phyloP scores from a whole-genome alignment of 2,329 filamentous ascomycete species.

The Whalleya microplaca region DNA sequence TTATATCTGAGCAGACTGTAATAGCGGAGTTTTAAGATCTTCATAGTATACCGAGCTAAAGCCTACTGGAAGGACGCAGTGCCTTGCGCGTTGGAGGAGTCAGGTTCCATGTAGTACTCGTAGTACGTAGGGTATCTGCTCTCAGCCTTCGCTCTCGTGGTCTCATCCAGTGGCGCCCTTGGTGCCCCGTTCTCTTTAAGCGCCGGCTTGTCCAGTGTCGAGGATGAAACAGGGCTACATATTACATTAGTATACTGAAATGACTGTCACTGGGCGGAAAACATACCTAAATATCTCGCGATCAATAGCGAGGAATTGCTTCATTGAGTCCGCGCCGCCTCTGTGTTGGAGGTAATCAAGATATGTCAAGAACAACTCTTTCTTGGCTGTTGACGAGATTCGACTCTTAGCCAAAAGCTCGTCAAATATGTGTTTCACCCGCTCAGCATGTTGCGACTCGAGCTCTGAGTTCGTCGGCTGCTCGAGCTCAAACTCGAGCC shows the following conservation, averaged over 20 bases:
- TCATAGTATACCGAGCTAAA: neutral
- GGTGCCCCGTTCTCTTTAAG: conserved; percentile 52
- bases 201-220: conserved; percentile 41
- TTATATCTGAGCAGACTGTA: neutral
- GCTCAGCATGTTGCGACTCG: conserved; percentile 68
- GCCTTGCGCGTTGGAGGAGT: conserved; percentile 49
- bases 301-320: conserved; percentile 83
- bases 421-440: conserved; percentile 80
- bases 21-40: neutral
- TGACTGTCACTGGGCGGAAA: conserved; percentile 13
- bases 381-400: conserved; percentile 68
- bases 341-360: conserved; percentile 82
- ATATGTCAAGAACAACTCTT: conserved; percentile 77
- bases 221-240: conserved; percentile 51
- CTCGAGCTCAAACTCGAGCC: conserved; percentile 85
- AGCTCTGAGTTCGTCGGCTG: conserved; percentile 71
- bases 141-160: conserved; percentile 55
- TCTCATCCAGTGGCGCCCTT: conserved; percentile 53
- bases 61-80: conserved; percentile 55
- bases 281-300: conserved; percentile 82
- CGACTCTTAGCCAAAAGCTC: conserved; percentile 74
- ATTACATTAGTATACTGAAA: conserved; percentile 8
- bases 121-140: conserved; percentile 56
- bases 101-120: conserved; percentile 52
- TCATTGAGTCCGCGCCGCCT: conserved; percentile 81